Evolutionary conservation across 352 stramenopile genomes (phyloP).

Genomic region (Phytopythium mirpurense): DNA sequence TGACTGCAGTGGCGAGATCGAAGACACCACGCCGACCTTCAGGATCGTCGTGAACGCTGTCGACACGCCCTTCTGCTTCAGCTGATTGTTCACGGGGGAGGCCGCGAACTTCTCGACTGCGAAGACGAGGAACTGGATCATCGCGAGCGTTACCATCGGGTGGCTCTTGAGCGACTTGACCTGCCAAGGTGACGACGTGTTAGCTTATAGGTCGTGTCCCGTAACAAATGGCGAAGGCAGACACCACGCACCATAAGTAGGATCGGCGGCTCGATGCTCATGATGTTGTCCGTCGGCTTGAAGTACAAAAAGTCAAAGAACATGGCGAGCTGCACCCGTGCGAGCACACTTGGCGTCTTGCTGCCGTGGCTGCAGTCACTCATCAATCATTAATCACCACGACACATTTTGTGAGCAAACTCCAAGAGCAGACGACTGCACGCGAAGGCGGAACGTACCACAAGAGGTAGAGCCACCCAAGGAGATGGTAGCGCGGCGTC

Average conservation of each 20-base stretch:
- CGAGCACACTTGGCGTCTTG: constrained; percentile 64
- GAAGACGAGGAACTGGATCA: constrained; percentile 85
- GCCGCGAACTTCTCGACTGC: constrained; percentile 83
- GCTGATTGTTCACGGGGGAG: constrained; percentile 58
- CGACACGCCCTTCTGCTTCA: constrained; percentile 83
- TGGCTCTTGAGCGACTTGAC: constrained; percentile 86
- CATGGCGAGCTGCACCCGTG: constrained; percentile 78
- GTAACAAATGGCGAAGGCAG: too few relatives aligned
- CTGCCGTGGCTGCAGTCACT: constrained; percentile 53
- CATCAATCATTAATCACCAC: too few relatives aligned
- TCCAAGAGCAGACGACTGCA: not conserved
- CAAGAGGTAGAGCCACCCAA: constrained; percentile 81
- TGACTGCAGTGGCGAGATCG: constrained; percentile 64
- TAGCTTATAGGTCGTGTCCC: too few relatives aligned
- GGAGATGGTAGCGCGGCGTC: constrained; percentile 80
- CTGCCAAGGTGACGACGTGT: constrained; percentile 12
- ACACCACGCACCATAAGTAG: constrained; percentile 70
- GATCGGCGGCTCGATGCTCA: constrained; percentile 78
- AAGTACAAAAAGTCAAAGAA: constrained; percentile 89
- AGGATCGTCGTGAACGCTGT: constrained; percentile 69
- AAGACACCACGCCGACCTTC: constrained; percentile 70
- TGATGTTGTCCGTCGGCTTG: constrained; percentile 74
- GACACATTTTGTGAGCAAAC: too few relatives aligned
- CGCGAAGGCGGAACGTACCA: constrained; percentile 34
- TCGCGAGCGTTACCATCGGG: constrained; percentile 71